Evolutionary conservation across 2,329 filamentous ascomycete species (phyloP), one percentile per base, ranked within the genome.

Genomic region (Fusarium guadeloupense): DNA sequence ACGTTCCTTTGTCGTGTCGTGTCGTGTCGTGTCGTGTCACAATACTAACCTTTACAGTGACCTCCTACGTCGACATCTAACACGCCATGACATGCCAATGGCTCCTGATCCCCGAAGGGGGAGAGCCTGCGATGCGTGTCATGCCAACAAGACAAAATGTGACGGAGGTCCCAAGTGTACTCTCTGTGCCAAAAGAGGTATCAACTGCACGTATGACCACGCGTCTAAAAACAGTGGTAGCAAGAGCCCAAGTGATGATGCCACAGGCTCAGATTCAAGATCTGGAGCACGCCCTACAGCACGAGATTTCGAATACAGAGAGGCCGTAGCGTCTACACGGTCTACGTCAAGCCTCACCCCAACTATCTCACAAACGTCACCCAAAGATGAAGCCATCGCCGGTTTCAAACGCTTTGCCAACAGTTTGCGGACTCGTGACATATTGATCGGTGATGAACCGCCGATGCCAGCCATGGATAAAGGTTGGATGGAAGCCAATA

Each of bases 61-160:
- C 39, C 66, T 78, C 2, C 66, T 78, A 14, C 72, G 75, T 5
- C 73, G 76, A n/a, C 76, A 78, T 50, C 56, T 75, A 13, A 62
- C 68, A 9, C 69, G 75, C 6, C 76, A 78, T 62, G 75, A 74
- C 40, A 67, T 63, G 33, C 67, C 70, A 2, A 57, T 69, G 2
- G 59, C 64, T 3, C 71, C 72, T 6, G 71, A 74, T 23, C 67
- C 70, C 6, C 71, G 78, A 39, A 73, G 72, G 20, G 75, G 75
- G 23, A 71, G 73, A 8, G 78, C 79, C 9, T 81, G 79, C 42
- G 72, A 79, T 58, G 71, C 75, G 7, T 81, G 79, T 23, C 79
- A 78, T 41, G 68, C 74, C n/a, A 79, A 76, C 54, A 81, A 81
- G 66, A 78, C 75, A 3, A 79, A 78, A 54, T 81, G 79, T 43